A percentile compares a stretch with the other conserved stretches of the same genome.
These are phyloP conservation scores for Prunus mongolica DNA, from an alignment of 306 rosid species.

Conservation along the genomic window DNA sequence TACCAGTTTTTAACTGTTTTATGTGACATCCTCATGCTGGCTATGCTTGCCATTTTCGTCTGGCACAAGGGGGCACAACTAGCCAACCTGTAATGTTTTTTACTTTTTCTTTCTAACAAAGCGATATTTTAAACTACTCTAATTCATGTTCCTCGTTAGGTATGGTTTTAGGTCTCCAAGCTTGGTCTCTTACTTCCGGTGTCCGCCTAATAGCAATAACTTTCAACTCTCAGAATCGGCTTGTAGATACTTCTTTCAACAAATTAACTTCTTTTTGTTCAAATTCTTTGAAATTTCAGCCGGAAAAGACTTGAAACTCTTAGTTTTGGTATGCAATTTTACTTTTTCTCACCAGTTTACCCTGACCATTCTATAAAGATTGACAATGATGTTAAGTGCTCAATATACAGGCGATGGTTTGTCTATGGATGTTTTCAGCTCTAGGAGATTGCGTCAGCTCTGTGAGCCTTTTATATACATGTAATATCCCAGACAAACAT, in stretches of 20 bases:
- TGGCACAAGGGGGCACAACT: constrained; percentile 51
- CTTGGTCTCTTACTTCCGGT: background rate
- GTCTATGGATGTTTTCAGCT: constrained; percentile 54
- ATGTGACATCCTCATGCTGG: constrained; percentile 43
- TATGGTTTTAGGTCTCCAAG: no score
- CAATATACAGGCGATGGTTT: constrained; percentile 41
- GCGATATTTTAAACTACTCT: no score
- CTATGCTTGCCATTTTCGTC: constrained; percentile 43
- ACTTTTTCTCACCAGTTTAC: background rate
- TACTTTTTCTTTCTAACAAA: background rate
- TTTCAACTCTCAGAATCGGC: constrained; percentile 42
- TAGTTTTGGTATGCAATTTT: constrained; percentile 42
- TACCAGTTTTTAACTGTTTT: constrained; percentile 50
- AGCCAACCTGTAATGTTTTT: constrained; percentile 36
- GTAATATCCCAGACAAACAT: constrained; percentile 28
- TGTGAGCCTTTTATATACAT: constrained; percentile 40
- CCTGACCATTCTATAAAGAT: background rate
- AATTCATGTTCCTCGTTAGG: no score
- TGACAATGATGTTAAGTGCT: constrained; percentile 9
- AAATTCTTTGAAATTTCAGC: constrained; percentile 44
- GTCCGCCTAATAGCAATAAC: constrained; percentile 30
- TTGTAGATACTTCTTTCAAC: constrained; percentile 19
- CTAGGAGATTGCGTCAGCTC: constrained; percentile 41
- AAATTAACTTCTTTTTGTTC: constrained; percentile 35
- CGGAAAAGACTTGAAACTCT: constrained; percentile 47